Evolutionary conservation across 2,329 filamentous ascomycete genomes (phyloP), one percentile per base, ranked within the genome.

Genomic region (Sordariomycetes sp.): DNA sequence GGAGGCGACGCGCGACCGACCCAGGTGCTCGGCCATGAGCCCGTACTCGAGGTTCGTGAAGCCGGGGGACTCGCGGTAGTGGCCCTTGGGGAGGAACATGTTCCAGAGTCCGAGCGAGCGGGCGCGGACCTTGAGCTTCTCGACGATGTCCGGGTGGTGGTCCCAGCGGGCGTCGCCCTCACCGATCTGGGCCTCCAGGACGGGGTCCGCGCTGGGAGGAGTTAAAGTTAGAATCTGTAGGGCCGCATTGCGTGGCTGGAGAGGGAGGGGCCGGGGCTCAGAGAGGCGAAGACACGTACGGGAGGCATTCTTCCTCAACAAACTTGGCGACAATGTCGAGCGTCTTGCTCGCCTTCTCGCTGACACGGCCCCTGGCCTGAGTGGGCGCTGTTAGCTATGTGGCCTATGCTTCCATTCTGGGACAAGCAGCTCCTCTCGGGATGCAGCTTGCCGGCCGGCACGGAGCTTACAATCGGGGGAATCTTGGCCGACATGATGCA

Each of bases 41-140:
- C 92, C 94, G 70, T 99, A 99, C 75, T 99, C 94, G 62, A 99
- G 79, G 74, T 97, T 99, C 60, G 86, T 90, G 76, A 90, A 97
- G 37, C 94, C 94, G 25, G 93, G 91, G 1, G 91, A 95, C 76
- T 97, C 90, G 72, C 88, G 90, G 80, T 97, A 97, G 75, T 97
- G 92, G 66, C 87, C 91, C 77, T 89, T 93, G 63, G 94, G 90
- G 65, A 99, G 75, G 79, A 99, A 99, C 87, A 99, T 88, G 75
- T 99, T 99, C 94, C 94, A 99, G 53, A 99, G 79, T 1, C 93
- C 94, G 28, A 96, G 81, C 65, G 87, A 80, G 68, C 80, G 82
- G 52, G 93, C 94, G 72, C 91, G 89, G 63, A 75, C 77, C 81
- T 97, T 97, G 65, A 99, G 81, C 58, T 94, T 87, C 65, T 99